phyloP scores from a whole-genome alignment of 148 eudicot genomes.

The Silene latifolia region DNA sequence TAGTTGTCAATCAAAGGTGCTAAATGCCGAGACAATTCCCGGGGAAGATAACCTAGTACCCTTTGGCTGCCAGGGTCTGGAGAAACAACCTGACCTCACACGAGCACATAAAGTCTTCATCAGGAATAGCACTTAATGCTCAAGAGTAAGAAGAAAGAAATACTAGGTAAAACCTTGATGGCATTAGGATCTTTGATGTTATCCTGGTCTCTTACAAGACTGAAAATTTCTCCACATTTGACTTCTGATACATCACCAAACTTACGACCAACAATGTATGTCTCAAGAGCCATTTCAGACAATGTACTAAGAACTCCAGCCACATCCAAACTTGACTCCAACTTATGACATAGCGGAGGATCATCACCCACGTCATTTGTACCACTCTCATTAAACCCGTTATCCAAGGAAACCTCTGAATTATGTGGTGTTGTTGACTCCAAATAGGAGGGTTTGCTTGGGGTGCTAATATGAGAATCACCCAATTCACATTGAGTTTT shows the following conservation, averaged over 20 bases:
- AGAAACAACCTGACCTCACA: slow-evolving; percentile 58
- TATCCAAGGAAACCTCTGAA: slow-evolving; percentile 22
- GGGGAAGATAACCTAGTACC: slow-evolving; percentile 69
- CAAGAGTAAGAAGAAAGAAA: slow-evolving; percentile 12
- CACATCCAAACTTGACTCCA: slow-evolving; percentile 22
- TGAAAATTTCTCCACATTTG: slow-evolving; percentile 41
- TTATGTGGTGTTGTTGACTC: slow-evolving; percentile 13
- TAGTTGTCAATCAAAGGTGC: slow-evolving; percentile 77
- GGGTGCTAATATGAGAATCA: background rate
- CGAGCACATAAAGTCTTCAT: slow-evolving; percentile 16
- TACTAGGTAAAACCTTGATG: slow-evolving; percentile 52
- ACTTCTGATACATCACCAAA: slow-evolving; percentile 51
- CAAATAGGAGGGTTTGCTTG: slow-evolving; percentile 14
- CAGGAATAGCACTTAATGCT: slow-evolving; percentile 12
- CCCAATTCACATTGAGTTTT: slow-evolving; percentile 16
- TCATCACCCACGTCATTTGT: slow-evolving; percentile 15
- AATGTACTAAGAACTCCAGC: slow-evolving; percentile 32
- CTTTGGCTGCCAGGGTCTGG: slow-evolving; percentile 39
- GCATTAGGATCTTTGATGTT: slow-evolving; percentile 84
- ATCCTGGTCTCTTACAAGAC: slow-evolving; percentile 55
- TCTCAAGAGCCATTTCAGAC: slow-evolving; percentile 41
- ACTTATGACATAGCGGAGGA: slow-evolving; percentile 15
- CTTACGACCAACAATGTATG: slow-evolving; percentile 79
- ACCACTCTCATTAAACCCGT: slow-evolving; percentile 18
- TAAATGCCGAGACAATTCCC: slow-evolving; percentile 62